Evolutionary conservation across 2,329 filamentous ascomycete species (phyloP), one percentile per base, ranked within the genome.

Genomic region (Scedosporium minutisporum): DNA sequence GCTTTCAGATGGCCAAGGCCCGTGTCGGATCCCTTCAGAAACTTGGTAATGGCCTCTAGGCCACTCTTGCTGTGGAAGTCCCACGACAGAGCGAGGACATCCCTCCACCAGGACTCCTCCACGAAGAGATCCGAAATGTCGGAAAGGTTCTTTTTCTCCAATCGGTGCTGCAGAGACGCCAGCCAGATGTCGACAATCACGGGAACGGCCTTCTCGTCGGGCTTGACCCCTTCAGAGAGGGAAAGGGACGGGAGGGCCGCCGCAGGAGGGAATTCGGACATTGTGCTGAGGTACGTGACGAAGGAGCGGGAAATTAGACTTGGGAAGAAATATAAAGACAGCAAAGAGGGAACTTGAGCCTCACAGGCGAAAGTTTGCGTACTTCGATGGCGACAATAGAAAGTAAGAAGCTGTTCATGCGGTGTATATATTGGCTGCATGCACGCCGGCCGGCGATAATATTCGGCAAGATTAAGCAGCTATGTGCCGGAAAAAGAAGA

Each of bases 1-100:
- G 62, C 44, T 23, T 60, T 44, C n/a, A 66, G 59, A 6, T 60
- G 16, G 6, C 60, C 53, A 4, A 65, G 53, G 1, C 16, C 58
- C 14, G 66, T 61, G 3, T 53, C 44, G 14, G 66, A 64, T 4
- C 51, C 42, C 4, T 42, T 12, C 1, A 69, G 42, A 29, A 65
- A 67, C 12, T 57, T 42, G 41, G 41, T 18, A 21, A 71, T 68
- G 0, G 46, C 29, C 3, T 63, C 62, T 4, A 60, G 63, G 7
- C 68, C 67, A 1, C 66, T 67, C 16, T 69, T 68, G 3, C 69
- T 69, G 18, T 67, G 65, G 58, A 69, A 69, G 63, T 73, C 71
- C 70, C 71, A 72, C 6, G 64, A 65, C 3, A 72, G 64, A 2
- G 57, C 65, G 7, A 71, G 59, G 25, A 70, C 66, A 53, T 72